Conservation (phyloP, 208 protist genomes). For the Acanthamoeba rhysodes region DNA sequence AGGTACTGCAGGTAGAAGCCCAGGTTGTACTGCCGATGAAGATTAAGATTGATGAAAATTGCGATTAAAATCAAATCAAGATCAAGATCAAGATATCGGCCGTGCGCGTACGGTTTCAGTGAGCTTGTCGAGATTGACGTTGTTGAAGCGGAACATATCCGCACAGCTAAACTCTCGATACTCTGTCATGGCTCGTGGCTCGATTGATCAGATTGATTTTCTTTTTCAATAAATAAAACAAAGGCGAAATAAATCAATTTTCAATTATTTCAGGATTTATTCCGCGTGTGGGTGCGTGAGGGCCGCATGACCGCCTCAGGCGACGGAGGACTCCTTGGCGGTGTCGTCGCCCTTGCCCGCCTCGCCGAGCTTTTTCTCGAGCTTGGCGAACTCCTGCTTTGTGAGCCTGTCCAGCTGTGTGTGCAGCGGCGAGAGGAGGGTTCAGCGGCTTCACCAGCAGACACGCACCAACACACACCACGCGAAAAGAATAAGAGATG, state of each 20-base stretch:
- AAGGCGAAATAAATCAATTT: not conserved
- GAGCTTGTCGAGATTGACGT: slow-evolving; percentile 97
- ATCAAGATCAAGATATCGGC: not conserved
- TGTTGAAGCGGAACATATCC: slow-evolving; percentile 97
- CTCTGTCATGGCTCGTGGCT: slow-evolving; percentile 95
- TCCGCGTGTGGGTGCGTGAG: too few species aligned
- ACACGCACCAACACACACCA: not conserved
- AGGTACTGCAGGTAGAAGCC: slow-evolving; percentile 99
- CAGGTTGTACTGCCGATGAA: slow-evolving; percentile 93
- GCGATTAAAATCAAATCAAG: not conserved
- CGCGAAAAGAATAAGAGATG: too few species aligned
- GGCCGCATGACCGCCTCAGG: not conserved
- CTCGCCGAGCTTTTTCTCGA: not conserved
- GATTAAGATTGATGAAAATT: not conserved
- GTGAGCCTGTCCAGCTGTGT: not conserved
- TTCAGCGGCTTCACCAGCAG: not conserved
- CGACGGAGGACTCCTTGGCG: not conserved
- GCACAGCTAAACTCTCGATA: slow-evolving; percentile 94
- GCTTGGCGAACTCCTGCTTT: slow-evolving; percentile 13
- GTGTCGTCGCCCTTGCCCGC: not conserved
- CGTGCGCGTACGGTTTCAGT: slow-evolving; percentile 94
- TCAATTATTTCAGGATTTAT: not conserved
- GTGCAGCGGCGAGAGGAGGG: not conserved
- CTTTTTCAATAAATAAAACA: not conserved
- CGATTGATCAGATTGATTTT: too few species aligned